phyloP scores from a whole-genome alignment of 2,329 filamentous ascomycete genomes.

The Exophiala mesophila region DNA sequence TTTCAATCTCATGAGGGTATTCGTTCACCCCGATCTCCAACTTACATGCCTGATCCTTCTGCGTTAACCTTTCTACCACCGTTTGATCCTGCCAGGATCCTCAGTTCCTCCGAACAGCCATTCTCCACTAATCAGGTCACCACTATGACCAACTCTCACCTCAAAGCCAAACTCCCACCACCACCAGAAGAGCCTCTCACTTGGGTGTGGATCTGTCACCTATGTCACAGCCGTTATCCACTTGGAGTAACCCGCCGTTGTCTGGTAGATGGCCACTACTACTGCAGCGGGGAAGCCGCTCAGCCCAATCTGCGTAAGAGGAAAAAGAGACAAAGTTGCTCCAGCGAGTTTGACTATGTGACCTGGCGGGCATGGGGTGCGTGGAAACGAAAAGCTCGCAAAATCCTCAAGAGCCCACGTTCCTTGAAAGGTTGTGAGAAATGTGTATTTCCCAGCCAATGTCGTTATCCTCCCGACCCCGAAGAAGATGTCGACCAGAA shows the following conservation, averaged over 20 bases:
- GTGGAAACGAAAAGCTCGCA: constrained; percentile 34
- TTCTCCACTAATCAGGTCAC: not conserved
- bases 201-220: constrained; percentile 53
- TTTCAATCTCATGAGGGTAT: constrained; percentile 10
- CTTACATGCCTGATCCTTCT: constrained; percentile 14
- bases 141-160: not conserved
- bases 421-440: constrained; percentile 18
- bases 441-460: constrained; percentile 26
- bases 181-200: constrained; percentile 16
- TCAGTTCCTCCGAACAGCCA: not conserved
- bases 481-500: not conserved
- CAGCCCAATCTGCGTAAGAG: constrained; percentile 28
- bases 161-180: constrained; percentile 8
- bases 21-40: constrained; percentile 22
- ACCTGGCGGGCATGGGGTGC: constrained; percentile 46
- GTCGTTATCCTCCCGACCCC: constrained; percentile 15
- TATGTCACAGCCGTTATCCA: constrained; percentile 44
- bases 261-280: constrained; percentile 50
- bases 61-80: constrained; percentile 5
- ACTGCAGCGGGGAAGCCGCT: constrained; percentile 43
- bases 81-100: constrained; percentile 13
- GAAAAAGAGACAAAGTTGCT: constrained; percentile 40
- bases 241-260: constrained; percentile 49
- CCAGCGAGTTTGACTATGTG: constrained; percentile 49
- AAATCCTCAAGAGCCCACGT: constrained; percentile 6